These are phyloP conservation scores for Penicillium subrubescens DNA, from an alignment of 495 filamentous ascomycete species.

Conservation along the genomic window DNA sequence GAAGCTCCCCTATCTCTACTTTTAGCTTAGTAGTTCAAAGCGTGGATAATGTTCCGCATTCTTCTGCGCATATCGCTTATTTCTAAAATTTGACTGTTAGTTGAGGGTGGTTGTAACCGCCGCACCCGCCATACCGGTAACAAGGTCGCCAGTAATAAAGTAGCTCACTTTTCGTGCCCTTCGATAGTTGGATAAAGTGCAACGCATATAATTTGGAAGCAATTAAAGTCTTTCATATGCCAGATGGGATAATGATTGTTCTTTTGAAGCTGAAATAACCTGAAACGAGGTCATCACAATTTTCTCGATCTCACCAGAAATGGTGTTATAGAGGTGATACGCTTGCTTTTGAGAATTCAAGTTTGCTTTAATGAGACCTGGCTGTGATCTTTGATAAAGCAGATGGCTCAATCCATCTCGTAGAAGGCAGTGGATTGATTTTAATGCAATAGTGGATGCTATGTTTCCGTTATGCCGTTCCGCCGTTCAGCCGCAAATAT, in stretches of 20 bases:
- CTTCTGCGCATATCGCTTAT: conserved; percentile 1
- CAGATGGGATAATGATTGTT: too few relatives aligned
- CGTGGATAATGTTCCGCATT: background rate
- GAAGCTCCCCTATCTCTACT: background rate
- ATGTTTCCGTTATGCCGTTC: too few relatives aligned
- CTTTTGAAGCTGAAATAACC: too few relatives aligned
- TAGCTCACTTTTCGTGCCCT: background rate
- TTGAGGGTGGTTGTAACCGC: background rate
- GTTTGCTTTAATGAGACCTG: background rate
- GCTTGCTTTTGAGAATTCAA: background rate
- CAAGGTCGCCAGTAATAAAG: background rate
- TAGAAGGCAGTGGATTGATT: too few relatives aligned
- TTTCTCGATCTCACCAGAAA: background rate
- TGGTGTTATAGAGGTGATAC: too few relatives aligned
- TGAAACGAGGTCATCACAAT: background rate
- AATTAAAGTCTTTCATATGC: too few relatives aligned
- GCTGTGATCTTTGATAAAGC: background rate
- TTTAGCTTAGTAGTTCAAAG: background rate
- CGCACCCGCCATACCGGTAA: background rate
- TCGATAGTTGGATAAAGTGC: background rate
- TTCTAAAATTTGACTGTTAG: background rate
- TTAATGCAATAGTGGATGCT: too few relatives aligned
- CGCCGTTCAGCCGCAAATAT: too few relatives aligned
- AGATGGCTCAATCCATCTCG: too few relatives aligned
- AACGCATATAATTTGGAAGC: background rate